Conservation (phyloP, 768 basidiomycete species). For the Naganishia antarctica region DNA sequence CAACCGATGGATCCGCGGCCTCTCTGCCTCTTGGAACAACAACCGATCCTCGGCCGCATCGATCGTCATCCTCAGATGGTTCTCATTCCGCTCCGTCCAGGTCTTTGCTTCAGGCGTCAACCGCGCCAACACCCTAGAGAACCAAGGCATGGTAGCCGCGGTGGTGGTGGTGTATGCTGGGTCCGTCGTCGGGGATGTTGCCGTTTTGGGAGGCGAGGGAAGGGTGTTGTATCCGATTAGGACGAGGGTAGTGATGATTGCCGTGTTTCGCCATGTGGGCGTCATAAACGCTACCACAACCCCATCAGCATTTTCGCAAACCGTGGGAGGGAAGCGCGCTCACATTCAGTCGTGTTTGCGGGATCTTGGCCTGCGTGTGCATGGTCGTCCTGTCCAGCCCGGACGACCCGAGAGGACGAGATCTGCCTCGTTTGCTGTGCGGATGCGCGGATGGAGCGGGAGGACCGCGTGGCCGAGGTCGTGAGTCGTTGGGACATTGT, state of each 20-base stretch:
- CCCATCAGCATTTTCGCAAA: not conserved
- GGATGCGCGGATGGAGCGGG: not conserved
- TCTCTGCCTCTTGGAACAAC: conserved; percentile 51
- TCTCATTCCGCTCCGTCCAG: conserved; percentile 49
- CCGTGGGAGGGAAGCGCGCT: not conserved
- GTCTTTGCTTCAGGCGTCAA: conserved; percentile 42
- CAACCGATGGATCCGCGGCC: conserved; percentile 46
- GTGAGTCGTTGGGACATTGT: not conserved
- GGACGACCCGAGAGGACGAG: conserved; percentile 1
- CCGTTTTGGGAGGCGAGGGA: conserved; percentile 38
- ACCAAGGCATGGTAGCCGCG: conserved; percentile 31
- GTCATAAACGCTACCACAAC: conserved; percentile 46
- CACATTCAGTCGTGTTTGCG: conserved; percentile 16
- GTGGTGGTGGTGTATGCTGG: conserved; percentile 30
- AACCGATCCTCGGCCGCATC: conserved; percentile 48
- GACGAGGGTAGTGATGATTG: conserved; percentile 38
- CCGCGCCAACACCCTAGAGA: conserved; percentile 46
- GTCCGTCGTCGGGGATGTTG: conserved; percentile 35
- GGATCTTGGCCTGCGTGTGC: not conserved
- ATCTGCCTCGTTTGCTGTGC: conserved; percentile 7
- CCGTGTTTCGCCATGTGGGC: conserved; percentile 45
- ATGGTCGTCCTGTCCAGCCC: conserved; percentile 23
- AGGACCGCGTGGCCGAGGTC: not conserved
- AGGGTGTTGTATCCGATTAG: conserved; percentile 44
- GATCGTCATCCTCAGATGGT: conserved; percentile 48